Evolutionary conservation across 1,284 basidiomycete genomes (phyloP).

Genomic region (Sanguinoderma infundibulare): DNA sequence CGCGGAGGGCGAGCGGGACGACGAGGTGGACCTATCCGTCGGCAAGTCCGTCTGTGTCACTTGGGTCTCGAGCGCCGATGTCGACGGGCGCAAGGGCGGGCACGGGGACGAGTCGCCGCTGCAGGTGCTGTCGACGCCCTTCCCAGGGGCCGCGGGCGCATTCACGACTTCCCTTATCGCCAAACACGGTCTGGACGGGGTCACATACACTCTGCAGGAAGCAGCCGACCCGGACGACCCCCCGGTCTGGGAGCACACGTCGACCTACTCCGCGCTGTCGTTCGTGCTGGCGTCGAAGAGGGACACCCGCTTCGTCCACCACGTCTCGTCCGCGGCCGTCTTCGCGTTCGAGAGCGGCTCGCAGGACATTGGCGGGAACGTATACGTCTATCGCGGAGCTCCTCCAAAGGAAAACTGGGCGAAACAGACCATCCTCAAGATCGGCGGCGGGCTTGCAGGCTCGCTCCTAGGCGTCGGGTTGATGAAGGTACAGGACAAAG

Average conservation of each 20-base stretch:
- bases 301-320: slow-evolving; percentile 84
- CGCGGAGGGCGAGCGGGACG: slow-evolving; percentile 82
- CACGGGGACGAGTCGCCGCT: slow-evolving; percentile 46
- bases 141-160: slow-evolving; percentile 50
- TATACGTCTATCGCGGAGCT: slow-evolving; percentile 80
- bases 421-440: slow-evolving; percentile 78
- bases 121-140: slow-evolving; percentile 62
- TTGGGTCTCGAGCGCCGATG: slow-evolving; percentile 67
- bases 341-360: slow-evolving; percentile 84
- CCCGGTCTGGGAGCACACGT: slow-evolving; percentile 72
- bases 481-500: slow-evolving; percentile 39
- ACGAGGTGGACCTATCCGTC: slow-evolving; percentile 76
- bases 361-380: slow-evolving; percentile 70
- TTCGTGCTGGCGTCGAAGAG: slow-evolving; percentile 96
- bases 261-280: slow-evolving; percentile 86
- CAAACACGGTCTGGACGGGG: slow-evolving; percentile 86
- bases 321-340: slow-evolving; percentile 58
- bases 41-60: slow-evolving; percentile 65
- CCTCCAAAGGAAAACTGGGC: slow-evolving; percentile 57
- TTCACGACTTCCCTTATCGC: slow-evolving; percentile 57
- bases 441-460: slow-evolving; percentile 71
- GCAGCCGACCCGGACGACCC: slow-evolving; percentile 28
- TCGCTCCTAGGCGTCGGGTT: slow-evolving; percentile 80
- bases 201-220: slow-evolving; percentile 60
- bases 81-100: slow-evolving; percentile 46